Evolutionary conservation across 768 basidiomycete genomes (phyloP).

Genomic region (Cystoderma amianthinum): DNA sequence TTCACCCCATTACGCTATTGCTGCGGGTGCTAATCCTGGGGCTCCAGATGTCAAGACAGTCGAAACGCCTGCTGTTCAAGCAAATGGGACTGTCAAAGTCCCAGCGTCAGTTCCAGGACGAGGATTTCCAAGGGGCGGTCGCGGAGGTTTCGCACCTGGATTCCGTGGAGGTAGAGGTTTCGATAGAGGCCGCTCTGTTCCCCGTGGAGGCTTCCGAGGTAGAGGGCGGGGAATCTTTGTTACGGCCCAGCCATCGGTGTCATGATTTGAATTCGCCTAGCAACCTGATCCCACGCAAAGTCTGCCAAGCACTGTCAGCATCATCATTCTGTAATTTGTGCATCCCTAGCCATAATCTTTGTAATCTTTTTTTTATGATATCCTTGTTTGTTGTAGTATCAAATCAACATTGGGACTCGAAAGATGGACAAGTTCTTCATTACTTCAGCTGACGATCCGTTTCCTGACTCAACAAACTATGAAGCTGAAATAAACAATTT

Average conservation of each 20-base stretch:
- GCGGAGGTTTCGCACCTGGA: conserved; percentile 19
- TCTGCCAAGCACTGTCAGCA: too few relatives aligned
- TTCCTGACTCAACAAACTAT: too few relatives aligned
- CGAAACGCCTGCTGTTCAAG: conserved; percentile 10
- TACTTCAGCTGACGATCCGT: too few relatives aligned
- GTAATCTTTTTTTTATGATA: too few relatives aligned
- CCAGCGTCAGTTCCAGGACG: conserved; percentile 12
- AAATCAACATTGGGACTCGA: too few relatives aligned
- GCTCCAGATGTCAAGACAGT: conserved; percentile 4
- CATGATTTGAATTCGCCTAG: not conserved
- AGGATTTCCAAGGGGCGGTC: conserved; percentile 16
- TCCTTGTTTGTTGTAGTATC: too few relatives aligned
- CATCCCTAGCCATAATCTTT: too few relatives aligned
- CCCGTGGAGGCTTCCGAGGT: conserved; percentile 27
- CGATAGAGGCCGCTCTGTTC: conserved; percentile 25
- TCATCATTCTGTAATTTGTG: too few relatives aligned
- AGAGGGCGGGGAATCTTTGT: conserved; percentile 24
- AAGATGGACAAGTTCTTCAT: too few relatives aligned
- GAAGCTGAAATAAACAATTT: too few relatives aligned
- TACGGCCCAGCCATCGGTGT: conserved; percentile 3
- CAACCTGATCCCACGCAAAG: not conserved
- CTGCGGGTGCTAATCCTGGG: conserved; percentile 2
- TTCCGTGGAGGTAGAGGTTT: conserved; percentile 24
- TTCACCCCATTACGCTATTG: conserved; percentile 11
- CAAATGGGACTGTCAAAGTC: not conserved